Percentiles rank a stretch among this genome's conserved stretches.
These are phyloP conservation scores for Prunella vulgaris DNA, from an alignment of 257 asterid genomes.

Conservation along the genomic window DNA sequence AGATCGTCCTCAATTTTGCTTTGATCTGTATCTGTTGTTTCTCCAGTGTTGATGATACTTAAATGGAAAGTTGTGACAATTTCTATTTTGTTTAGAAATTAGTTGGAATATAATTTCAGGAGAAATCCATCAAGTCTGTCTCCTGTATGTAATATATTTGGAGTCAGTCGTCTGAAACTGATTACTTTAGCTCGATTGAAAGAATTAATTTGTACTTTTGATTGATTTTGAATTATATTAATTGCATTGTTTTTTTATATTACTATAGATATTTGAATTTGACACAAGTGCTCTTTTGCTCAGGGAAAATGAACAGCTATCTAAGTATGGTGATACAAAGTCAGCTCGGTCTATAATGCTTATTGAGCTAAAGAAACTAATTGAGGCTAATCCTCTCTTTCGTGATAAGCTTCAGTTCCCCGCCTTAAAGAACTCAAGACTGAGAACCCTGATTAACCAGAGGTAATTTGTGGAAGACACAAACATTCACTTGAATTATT, in stretches of 20 bases:
- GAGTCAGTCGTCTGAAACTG: background rate
- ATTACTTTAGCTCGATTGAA: background rate
- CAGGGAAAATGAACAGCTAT: constrained; percentile 58
- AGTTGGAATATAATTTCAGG: background rate
- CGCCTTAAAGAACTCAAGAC: constrained; percentile 37
- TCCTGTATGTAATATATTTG: background rate
- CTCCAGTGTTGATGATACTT: background rate
- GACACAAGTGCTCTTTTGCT: constrained; percentile 7
- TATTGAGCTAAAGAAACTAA: constrained; percentile 43
- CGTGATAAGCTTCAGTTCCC: constrained; percentile 65
- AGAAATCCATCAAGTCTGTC: background rate
- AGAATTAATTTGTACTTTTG: background rate
- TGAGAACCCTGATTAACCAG: constrained; percentile 58
- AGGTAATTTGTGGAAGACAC: constrained; percentile 32
- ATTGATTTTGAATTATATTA: background rate
- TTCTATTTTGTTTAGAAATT: background rate
- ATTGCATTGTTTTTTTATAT: too few species aligned
- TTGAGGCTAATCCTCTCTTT: constrained; percentile 54
- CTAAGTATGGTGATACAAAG: constrained; percentile 48
- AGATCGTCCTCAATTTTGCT: background rate
- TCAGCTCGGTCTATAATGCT: constrained; percentile 50
- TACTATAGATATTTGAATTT: background rate
- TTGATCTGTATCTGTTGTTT: background rate
- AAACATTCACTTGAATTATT: background rate
- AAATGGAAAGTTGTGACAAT: background rate